Base-by-base conservation (phyloP, 352 stramenopile genomes). In the Plasmopara muralis region DNA sequence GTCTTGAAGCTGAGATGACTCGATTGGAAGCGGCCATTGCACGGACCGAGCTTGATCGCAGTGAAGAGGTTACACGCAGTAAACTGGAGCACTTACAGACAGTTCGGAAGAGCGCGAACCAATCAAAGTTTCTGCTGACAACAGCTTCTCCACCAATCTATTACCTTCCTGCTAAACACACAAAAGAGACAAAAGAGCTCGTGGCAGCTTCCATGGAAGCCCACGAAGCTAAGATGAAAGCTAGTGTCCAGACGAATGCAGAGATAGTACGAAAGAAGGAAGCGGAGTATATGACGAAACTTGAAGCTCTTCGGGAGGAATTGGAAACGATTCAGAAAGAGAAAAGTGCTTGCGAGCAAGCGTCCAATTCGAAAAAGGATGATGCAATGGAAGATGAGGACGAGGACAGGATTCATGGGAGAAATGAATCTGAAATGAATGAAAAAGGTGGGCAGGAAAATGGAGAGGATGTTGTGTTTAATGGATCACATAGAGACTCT, bases 131-230 rank as follows among this genome's bases (percentile, higher is more conserved):
- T 55, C 30, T 92, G 40, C 61, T 80, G 40, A 92, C 78, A 5
- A 74, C 86, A 15, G 50, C 82, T 29, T 83, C 75, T 9, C 80
- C 80, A 0, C 74, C 78, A 9, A 74, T 92, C 30, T 85, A 78
- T 46, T 92, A 89, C 47, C 63, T 87, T 14, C 82, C 82, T 15
- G 62, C 68, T 33, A 83, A 74, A 31, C 77, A 87, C 58, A 92
- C 78, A 14, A 86, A 89, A 41, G 81, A 92, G 46, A 89, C 74
- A 1, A 69, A 87, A 15, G 81, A 87, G 41, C 54, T 92, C 2
- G 61, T 92, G 13, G 74, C 71, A 31, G 78, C 78, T 6, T 87
- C 76, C 0, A 68, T 77, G 47, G 81, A 92, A 50, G 81, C 78
- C 13, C 54, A 78, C 25, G 68, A 88, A 51, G 78, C 79, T n/a